These are phyloP conservation scores for Botryotinia convoluta DNA, from an alignment of 2,329 filamentous ascomycete species.

Conservation along the genomic window DNA sequence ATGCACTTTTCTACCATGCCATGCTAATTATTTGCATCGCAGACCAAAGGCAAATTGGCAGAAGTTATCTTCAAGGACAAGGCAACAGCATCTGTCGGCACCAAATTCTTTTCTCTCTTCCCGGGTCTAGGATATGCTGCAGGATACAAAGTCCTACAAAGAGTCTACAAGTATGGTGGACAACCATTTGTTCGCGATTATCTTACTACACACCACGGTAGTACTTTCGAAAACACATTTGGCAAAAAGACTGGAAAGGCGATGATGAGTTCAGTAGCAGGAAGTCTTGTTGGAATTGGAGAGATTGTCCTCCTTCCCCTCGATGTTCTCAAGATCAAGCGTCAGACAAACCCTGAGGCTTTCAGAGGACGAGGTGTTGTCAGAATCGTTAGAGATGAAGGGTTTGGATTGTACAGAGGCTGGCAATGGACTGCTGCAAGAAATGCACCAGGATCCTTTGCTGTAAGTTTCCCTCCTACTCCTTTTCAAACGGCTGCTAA, in stretches of 20 bases:
- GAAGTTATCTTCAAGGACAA: constrained; percentile 91
- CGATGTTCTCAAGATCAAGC: constrained; percentile 98
- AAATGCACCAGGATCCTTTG: constrained; percentile 95
- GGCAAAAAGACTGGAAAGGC: constrained; percentile 98
- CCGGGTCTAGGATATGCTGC: constrained; percentile 96
- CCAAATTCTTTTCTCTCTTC: constrained; percentile 93
- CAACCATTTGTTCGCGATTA: constrained; percentile 94
- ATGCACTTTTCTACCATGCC: constrained; percentile 8
- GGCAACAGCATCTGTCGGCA: constrained; percentile 64
- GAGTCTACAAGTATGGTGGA: constrained; percentile 98
- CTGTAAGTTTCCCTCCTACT: constrained; percentile 57
- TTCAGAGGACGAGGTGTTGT: constrained; percentile 92
- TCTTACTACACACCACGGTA: constrained; percentile 74
- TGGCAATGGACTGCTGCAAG: constrained; percentile 97
- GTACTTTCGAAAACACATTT: constrained; percentile 82
- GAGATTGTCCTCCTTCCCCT: constrained; percentile 94
- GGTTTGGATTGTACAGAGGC: constrained; percentile 91
- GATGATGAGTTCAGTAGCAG: constrained; percentile 94
- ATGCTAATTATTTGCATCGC: constrained; percentile 46
- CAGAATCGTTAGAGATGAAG: constrained; percentile 88
- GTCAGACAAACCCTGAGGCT: constrained; percentile 97
- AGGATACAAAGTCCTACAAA: constrained; percentile 94
- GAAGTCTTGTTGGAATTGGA: constrained; percentile 93
- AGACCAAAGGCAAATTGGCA: constrained; percentile 56
- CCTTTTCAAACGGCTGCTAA: constrained; percentile 28